Conservation (phyloP, 805 yeast species). For the Starmerella khaoyaiensis region DNA sequence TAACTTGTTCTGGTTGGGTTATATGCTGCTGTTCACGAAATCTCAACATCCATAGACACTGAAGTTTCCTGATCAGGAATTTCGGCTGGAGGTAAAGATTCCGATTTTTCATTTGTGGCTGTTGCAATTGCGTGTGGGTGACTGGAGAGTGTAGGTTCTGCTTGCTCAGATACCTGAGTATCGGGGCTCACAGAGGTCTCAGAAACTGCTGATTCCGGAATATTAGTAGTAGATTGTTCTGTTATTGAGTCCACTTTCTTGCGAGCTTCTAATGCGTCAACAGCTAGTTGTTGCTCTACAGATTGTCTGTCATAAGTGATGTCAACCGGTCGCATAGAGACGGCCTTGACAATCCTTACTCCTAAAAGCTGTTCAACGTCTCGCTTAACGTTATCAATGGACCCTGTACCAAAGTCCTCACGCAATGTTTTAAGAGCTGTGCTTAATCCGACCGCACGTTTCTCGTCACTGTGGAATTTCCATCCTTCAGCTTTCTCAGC, state of each 20-base stretch:
- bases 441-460: constrained; percentile 19
- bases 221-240: too few relatives aligned
- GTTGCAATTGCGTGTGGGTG: too few relatives aligned
- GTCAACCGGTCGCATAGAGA: constrained; percentile 16
- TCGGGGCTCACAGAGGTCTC: too few relatives aligned
- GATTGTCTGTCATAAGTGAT: constrained; percentile 19
- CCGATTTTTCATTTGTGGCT: too few relatives aligned
- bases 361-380: constrained; percentile 16
- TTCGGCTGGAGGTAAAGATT: too few relatives aligned
- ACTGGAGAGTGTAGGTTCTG: too few relatives aligned
- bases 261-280: too few relatives aligned
- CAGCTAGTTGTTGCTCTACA: constrained; percentile 13
- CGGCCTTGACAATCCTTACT: constrained; percentile 12
- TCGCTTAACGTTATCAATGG: constrained; percentile 11
- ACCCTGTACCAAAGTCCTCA: constrained; percentile 23
- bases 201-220: too few relatives aligned
- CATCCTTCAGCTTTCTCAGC: constrained; percentile 17
- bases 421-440: constrained; percentile 23
- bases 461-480: constrained; percentile 15
- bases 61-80: too few relatives aligned
- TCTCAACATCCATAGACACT: too few relatives aligned
- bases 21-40: constrained; percentile 1
- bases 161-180: too few relatives aligned
- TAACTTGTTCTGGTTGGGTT: not conserved
- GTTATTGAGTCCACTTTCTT: too few relatives aligned